These are phyloP conservation scores for Citrus australasica DNA, from an alignment of 345 rosid genomes.

Conservation along the genomic window DNA sequence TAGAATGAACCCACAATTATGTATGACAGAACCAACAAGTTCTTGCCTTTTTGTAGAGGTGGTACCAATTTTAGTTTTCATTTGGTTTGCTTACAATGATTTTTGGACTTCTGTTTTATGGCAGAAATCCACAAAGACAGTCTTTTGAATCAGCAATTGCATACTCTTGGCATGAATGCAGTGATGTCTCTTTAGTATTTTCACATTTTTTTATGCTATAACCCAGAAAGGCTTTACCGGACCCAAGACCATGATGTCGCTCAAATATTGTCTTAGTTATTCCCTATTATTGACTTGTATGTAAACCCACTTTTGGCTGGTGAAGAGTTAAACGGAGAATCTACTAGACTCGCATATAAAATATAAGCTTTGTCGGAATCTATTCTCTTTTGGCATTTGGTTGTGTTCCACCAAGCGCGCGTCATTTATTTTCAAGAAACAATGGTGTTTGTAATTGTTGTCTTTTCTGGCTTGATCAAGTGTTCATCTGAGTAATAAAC, in stretches of 20 bases:
- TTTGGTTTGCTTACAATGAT: neutral
- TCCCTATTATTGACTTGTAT: neutral
- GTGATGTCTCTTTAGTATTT: neutral
- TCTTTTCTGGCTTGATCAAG: neutral
- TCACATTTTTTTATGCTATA: neutral
- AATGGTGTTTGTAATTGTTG: too few relatives aligned
- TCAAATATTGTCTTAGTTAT: too few relatives aligned
- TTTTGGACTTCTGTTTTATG: neutral
- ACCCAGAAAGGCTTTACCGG: neutral
- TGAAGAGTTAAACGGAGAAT: neutral
- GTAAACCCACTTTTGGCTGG: neutral
- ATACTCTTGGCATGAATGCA: neutral
- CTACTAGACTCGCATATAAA: neutral
- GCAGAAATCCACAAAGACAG: neutral
- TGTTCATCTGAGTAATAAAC: neutral
- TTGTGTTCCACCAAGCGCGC: neutral
- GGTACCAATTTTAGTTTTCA: neutral
- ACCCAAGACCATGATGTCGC: neutral
- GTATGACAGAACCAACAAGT: too few relatives aligned
- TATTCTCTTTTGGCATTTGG: neutral
- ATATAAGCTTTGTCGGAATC: neutral
- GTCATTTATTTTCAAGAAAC: neutral
- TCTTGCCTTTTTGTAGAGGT: neutral
- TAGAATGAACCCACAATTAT: neutral
- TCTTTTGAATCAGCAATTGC: neutral